Percentiles rank a stretch among this genome's conserved stretches.
Conservation (phyloP, 129 eudicot genomes). For the Chrysanthemum makinoi region DNA sequence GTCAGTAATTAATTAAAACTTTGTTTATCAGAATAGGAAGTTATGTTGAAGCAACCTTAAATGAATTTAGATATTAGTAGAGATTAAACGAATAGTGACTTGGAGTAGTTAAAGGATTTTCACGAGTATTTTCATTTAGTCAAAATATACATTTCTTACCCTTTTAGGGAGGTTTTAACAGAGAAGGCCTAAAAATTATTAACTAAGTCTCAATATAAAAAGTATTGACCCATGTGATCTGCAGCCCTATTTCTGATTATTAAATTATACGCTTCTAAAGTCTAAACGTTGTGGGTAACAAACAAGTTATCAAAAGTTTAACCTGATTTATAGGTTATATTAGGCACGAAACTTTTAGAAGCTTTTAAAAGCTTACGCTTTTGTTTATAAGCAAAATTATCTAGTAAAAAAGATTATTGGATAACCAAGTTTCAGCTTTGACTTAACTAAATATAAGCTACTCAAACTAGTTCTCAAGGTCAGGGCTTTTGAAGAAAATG, state of each 20-base stretch:
- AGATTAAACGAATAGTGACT: neutral
- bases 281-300: neutral
- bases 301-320: neutral
- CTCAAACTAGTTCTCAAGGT: too few species aligned
- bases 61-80: neutral
- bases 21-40: neutral
- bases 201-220: constrained; percentile 4
- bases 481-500: too few species aligned
- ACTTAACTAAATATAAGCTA: too few species aligned
- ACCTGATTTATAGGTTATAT: too few species aligned
- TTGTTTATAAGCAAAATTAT: too few species aligned
- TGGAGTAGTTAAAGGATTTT: constrained; percentile 4
- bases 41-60: neutral
- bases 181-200: constrained; percentile 2
- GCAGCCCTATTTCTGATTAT: constrained; percentile 6
- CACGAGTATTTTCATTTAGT: neutral
- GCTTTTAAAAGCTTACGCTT: too few species aligned
- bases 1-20: neutral
- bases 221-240: constrained; percentile 7
- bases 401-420: too few species aligned
- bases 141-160: neutral
- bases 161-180: neutral
- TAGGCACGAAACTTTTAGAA: too few species aligned
- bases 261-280: constrained; percentile 1
- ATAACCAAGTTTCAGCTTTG: too few species aligned